These are phyloP conservation scores for Trichaptum fuscoviolaceum DNA, from an alignment of 768 basidiomycete species.

Conservation along the genomic window DNA sequence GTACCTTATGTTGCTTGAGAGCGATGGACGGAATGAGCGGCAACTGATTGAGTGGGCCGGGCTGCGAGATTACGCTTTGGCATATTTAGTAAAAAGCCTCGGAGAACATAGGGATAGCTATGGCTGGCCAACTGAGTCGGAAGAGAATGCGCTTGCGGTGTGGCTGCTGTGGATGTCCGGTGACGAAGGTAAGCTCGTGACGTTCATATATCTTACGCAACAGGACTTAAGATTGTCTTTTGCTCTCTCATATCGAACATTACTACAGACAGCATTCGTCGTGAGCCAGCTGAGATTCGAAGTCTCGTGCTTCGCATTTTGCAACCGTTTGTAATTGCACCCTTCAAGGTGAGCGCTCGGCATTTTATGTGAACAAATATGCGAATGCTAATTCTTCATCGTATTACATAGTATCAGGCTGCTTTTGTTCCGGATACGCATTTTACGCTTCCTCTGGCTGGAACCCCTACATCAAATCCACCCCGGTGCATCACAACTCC, in stretches of 20 bases:
- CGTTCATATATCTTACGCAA: conserved; percentile 5
- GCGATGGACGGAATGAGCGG: conserved; percentile 39
- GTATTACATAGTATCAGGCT: conserved; percentile 35
- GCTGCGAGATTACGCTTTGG: conserved; percentile 34
- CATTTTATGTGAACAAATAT: neutral
- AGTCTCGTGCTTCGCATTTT: conserved; percentile 21
- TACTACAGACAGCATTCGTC: conserved; percentile 22
- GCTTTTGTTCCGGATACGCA: conserved; percentile 39
- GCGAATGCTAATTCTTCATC: neutral
- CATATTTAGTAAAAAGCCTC: conserved; percentile 35
- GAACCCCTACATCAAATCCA: conserved; percentile 24
- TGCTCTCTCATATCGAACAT: conserved; percentile 25
- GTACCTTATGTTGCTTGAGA: conserved; percentile 58
- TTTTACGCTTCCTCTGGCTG: conserved; percentile 36
- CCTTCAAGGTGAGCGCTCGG: neutral
- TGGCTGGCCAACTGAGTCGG: conserved; percentile 46
- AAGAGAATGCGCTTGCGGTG: conserved; percentile 40
- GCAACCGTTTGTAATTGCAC: conserved; percentile 3
- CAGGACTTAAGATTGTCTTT: neutral
- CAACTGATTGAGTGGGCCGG: conserved; percentile 39
- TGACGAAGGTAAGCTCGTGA: conserved; percentile 29
- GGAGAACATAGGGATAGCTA: conserved; percentile 30
- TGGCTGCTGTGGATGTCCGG: conserved; percentile 44
- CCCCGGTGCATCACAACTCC: neutral
- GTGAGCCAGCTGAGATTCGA: conserved; percentile 31